These are phyloP conservation scores for Teunomyces stri DNA, from an alignment of 805 yeast species.

Conservation along the genomic window DNA sequence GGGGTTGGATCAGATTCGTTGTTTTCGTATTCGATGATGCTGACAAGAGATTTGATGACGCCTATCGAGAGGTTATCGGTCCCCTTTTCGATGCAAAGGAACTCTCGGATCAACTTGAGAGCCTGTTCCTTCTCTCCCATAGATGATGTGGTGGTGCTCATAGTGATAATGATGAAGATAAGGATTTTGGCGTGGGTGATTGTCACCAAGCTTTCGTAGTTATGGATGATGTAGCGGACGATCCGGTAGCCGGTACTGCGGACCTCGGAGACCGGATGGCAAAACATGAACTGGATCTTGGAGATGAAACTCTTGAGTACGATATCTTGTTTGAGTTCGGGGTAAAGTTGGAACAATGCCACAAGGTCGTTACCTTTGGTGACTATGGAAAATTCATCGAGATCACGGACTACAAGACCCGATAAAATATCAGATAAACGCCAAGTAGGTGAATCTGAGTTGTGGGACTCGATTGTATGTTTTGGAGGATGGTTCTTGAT, in stretches of 20 bases:
- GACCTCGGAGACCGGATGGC: conserved; percentile 57
- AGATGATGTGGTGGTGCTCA: conserved; percentile 57
- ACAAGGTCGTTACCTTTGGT: conserved; percentile 67
- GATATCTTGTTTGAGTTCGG: conserved; percentile 63
- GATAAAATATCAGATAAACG: conserved; percentile 60
- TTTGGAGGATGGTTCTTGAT: background rate
- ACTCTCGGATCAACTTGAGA: conserved; percentile 62
- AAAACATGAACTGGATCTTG: conserved; percentile 58
- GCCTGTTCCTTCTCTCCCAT: conserved; percentile 73
- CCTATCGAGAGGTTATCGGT: conserved; percentile 55
- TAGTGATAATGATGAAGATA: conserved; percentile 58
- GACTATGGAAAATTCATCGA: conserved; percentile 49
- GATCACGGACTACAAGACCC: conserved; percentile 46
- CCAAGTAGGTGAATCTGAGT: conserved; percentile 45
- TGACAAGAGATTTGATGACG: conserved; percentile 61
- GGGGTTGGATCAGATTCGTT: background rate
- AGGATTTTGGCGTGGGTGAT: conserved; percentile 59
- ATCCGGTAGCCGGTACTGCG: conserved; percentile 76
- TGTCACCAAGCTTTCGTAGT: conserved; percentile 50
- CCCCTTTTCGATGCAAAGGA: conserved; percentile 54
- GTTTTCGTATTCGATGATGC: conserved; percentile 9
- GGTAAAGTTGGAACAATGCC: conserved; percentile 51
- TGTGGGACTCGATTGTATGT: background rate
- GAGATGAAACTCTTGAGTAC: conserved; percentile 55
- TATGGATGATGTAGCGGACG: conserved; percentile 60